Evolutionary conservation across 108 stramenopile species (phyloP), one percentile per base, ranked within the genome.

Genomic region (Cyclotella atomus): DNA sequence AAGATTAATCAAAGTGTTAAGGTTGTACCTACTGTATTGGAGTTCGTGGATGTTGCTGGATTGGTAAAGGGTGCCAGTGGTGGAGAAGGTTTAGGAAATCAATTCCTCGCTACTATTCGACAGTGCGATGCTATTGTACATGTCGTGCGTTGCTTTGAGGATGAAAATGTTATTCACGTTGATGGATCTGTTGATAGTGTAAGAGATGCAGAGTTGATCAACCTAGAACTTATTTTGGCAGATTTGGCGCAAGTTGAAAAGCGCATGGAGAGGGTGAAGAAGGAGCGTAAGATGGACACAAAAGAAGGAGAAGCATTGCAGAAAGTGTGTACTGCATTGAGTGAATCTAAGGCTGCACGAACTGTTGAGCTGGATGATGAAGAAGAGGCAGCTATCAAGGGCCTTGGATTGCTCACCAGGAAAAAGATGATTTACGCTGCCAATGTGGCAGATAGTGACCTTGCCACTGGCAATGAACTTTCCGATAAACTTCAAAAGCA

Each of bases 11-110:
- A 87, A 34, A 93, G 92, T 45, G 91, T 63, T 24, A 96, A 96
- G 74, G 76, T 75, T 19, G 92, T 98, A 4, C 98, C 97, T 12
- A 89, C 97, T 25, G 83, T 88, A 6, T 82, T 99, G 43, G 99
- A 99, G 75, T 98, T 99, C 69, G 97, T 97, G 17, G 99, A 99
- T 68, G 98, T 99, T 49, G 99, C 99, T 0, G 99, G 99, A 14
- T 86, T 99, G 0, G 97, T 99, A 32, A 99, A 99, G 83, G 99
- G 99, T 30, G 99, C 99, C 21, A 88, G 87, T 54, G 83, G 89
- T 68, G 98, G 99, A 32, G 97, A 98, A 82, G 99, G 99, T 27
- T 75, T 99, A 3, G 99, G 99, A n/a, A 99, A 99, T 82, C 87
- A 99, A 72, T 99, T 99, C 83, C 82, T 99, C 28, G 95, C 96